Evolutionary conservation across 2,329 filamentous ascomycete genomes (phyloP).

Genomic region (Chaetomiaceae sp.): DNA sequence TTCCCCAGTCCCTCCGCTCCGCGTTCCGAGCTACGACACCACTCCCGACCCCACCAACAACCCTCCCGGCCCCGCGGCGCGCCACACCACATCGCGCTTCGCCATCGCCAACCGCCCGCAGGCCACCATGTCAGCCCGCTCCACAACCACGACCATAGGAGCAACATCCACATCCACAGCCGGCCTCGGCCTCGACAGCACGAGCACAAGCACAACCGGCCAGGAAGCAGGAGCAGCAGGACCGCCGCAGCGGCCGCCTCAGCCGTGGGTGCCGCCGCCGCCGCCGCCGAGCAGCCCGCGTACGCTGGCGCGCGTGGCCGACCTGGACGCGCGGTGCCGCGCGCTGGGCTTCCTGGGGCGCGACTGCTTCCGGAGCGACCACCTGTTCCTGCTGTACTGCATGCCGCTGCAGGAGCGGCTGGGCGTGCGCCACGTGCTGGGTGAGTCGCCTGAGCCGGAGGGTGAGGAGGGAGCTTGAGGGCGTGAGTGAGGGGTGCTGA

Average conservation of each 20-base stretch:
- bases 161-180: not conserved
- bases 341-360: not conserved
- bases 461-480: no score
- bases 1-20: no score
- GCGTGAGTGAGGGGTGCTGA: not conserved
- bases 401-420: not conserved
- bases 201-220: not conserved
- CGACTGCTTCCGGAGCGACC: slow-evolving; percentile 3
- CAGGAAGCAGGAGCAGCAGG: not conserved
- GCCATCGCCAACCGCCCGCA: not conserved
- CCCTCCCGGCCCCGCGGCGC: no score
- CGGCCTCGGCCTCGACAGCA: not conserved
- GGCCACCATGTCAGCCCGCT: not conserved
- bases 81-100: no score
- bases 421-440: not conserved
- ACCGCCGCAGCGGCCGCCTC: not conserved
- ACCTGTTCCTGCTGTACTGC: not conserved
- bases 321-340: slow-evolving; percentile 3
- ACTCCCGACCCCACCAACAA: no score
- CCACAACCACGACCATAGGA: not conserved
- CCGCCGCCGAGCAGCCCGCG: not conserved
- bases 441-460: not conserved
- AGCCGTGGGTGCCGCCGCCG: not conserved
- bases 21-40: no score
- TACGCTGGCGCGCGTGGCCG: not conserved